phyloP scores from a whole-genome alignment of 2,329 filamentous ascomycete species.

The Dothistroma pini region DNA sequence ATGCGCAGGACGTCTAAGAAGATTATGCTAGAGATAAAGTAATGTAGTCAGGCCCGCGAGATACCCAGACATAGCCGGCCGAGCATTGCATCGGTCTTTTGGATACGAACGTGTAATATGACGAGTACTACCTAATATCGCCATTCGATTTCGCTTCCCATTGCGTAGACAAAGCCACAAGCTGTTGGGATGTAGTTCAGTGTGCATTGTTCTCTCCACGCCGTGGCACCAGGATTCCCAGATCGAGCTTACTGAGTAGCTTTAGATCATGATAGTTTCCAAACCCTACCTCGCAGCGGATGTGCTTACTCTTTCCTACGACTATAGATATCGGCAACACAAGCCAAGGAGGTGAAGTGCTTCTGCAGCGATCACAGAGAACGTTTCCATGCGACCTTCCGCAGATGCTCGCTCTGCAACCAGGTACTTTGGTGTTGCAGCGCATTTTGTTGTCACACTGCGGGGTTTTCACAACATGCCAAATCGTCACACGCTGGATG shows the following conservation, averaged over 20 bases:
- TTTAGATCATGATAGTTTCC: neutral
- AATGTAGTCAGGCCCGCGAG: neutral
- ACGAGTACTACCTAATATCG: neutral
- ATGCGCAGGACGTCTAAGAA: conserved; percentile 24
- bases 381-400: neutral
- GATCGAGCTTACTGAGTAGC: neutral
- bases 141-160: neutral
- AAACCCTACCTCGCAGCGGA: neutral
- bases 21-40: neutral
- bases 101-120: neutral
- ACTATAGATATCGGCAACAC: neutral
- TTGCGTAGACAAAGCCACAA: neutral
- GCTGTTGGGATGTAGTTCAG: neutral
- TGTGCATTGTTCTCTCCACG: neutral
- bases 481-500: neutral
- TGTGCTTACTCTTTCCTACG: neutral
- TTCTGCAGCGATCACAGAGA: neutral
- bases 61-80: conserved; percentile 4
- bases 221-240: neutral
- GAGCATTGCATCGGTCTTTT: neutral
- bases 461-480: neutral
- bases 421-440: neutral
- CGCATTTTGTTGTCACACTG: neutral
- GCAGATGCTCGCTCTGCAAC: neutral
- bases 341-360: neutral